phyloP scores from a whole-genome alignment of 2,329 filamentous ascomycete genomes.

The Alternaria novae-zelandiae region DNA sequence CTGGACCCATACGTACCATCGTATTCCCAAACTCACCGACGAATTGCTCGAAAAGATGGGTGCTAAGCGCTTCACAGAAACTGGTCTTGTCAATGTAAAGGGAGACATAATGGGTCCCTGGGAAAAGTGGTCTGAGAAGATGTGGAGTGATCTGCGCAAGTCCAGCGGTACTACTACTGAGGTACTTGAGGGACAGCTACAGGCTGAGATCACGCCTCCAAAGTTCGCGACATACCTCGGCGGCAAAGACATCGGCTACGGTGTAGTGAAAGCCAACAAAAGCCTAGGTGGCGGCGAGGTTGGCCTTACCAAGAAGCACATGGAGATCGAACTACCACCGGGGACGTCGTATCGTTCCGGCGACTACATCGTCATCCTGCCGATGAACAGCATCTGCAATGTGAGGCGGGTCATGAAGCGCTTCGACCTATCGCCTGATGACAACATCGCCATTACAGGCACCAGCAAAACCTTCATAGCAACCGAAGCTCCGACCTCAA shows the following conservation, averaged over 20 bases:
- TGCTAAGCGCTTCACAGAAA: constrained; percentile 38
- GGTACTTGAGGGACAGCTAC: constrained; percentile 1
- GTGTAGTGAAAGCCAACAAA: constrained; percentile 32
- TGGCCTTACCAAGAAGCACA: constrained; percentile 10
- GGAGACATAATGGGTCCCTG: constrained; percentile 10
- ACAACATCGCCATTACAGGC: constrained; percentile 13
- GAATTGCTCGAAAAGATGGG: constrained; percentile 59
- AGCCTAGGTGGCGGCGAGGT: constrained; percentile 13
- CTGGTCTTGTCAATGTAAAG: constrained; percentile 10
- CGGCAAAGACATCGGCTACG: constrained; percentile 10
- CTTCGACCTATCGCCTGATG: constrained; percentile 15
- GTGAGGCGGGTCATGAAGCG: constrained; percentile 23
- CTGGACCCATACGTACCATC: constrained; percentile 67
- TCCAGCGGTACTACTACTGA: constrained; percentile 5
- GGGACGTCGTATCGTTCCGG: constrained; percentile 68
- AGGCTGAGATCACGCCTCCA: constrained; percentile 3
- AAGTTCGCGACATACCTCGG: constrained; percentile 13
- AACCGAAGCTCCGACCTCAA: background rate
- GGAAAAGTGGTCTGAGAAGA: constrained; percentile 9
- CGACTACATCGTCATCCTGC: constrained; percentile 76
- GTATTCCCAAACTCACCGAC: constrained; percentile 69
- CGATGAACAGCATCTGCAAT: constrained; percentile 60
- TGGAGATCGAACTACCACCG: constrained; percentile 37
- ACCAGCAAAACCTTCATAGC: constrained; percentile 9
- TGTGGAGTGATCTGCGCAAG: constrained; percentile 8